Base-by-base conservation (phyloP, 768 basidiomycete genomes). In the Polyporus arcularius region DNA sequence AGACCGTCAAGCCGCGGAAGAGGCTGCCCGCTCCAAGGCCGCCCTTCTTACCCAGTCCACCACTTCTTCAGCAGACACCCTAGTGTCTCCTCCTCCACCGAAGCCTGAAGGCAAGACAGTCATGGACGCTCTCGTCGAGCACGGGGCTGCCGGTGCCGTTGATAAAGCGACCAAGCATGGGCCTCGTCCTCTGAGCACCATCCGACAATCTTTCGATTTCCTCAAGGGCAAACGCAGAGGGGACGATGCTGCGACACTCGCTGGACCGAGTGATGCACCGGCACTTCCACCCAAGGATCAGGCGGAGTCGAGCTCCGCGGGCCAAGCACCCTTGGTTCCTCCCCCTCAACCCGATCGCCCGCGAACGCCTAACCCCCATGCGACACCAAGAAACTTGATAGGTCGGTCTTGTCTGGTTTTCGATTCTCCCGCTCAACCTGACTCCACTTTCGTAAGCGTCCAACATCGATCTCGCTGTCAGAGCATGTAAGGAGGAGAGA, bases 391-490 rank as follows among this genome's bases (percentile, higher is more conserved):
- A 9, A 73, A 70, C 57, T 73, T 75, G 57, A 83, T 83, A 48
- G 70, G 82, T 82, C 57, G 30, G 77, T 61, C 12, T 38, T 47
- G 47, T 32, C 18, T 9, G 2, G 7, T 28, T 45, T 38, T 15
- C n/a, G 3, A 38, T 18, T 38, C 10, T 12, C 16, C 9, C n/a
- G 4, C 28, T 18, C 31, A 28, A 16, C 11, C 8, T 28, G 9
- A 9, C 46, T 28, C 4, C 21, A 14, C 8, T 9, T 53, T 49
- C 61, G 67, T 65, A 70, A 80, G 86, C 81, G 16, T 79, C 81
- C 6, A 91, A 90, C 58, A 88, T 89, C 49, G 81, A 87, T 32
- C 81, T 85, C 77, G 90, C 90, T 10, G 80, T 91, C 63, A 82
- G 78, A 55, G 89, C 88, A 1, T 94, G 92, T 67, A 80, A 82